These are phyloP conservation scores for Kodamaea sp. DNA, from an alignment of 1,139 yeast genomes.

Conservation along the genomic window DNA sequence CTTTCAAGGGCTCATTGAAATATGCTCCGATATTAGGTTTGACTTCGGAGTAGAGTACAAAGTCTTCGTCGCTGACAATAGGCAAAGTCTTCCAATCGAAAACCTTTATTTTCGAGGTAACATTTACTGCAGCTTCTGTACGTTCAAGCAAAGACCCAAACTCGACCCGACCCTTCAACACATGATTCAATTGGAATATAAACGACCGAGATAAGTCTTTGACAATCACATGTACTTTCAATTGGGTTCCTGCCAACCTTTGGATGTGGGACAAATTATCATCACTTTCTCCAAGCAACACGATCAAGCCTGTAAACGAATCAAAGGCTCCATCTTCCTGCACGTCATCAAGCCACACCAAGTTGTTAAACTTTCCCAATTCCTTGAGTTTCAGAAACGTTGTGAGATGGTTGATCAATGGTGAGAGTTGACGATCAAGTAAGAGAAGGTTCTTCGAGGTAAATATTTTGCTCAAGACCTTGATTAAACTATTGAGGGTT, in stretches of 20 bases:
- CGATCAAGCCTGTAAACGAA: constrained; percentile 36
- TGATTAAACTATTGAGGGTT: constrained; percentile 25
- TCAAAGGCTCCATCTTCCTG: constrained; percentile 12
- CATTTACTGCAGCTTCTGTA: constrained; percentile 13
- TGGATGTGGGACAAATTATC: constrained; percentile 12
- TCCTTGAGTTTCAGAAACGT: constrained; percentile 59
- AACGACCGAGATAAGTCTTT: constrained; percentile 32
- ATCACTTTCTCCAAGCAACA: constrained; percentile 29
- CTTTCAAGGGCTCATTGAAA: constrained; percentile 37
- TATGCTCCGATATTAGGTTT: constrained; percentile 23
- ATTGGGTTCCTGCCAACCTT: constrained; percentile 5
- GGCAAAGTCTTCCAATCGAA: constrained; percentile 38
- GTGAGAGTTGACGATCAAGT: constrained; percentile 56
- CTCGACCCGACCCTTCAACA: constrained; percentile 18
- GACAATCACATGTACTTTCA: constrained; percentile 25
- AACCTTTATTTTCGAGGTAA: constrained; percentile 22
- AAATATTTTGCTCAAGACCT: constrained; percentile 26
- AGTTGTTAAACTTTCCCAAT: constrained; percentile 57
- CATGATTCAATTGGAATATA: constrained; percentile 29
- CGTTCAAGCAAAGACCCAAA: constrained; percentile 19
- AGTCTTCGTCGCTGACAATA: constrained; percentile 27
- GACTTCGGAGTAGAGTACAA: constrained; percentile 9
- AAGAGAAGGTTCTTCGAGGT: constrained; percentile 48
- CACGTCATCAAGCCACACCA: constrained; percentile 52
- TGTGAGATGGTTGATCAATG: constrained; percentile 58